Base-by-base conservation (phyloP, 2,329 filamentous ascomycete species). In the Cryphonectria naterciae region DNA sequence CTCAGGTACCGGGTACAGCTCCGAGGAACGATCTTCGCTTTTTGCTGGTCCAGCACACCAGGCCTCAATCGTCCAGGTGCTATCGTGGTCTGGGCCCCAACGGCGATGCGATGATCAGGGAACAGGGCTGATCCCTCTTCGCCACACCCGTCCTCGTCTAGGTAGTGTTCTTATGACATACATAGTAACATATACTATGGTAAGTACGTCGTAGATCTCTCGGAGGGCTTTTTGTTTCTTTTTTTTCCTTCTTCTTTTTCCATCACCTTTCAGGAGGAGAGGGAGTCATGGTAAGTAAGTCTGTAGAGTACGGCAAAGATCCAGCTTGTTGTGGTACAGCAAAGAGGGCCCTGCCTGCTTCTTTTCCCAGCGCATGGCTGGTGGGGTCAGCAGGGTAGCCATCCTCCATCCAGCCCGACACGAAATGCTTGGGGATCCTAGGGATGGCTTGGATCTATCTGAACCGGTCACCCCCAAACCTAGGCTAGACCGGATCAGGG, bases 401-500 rank as follows among this genome's bases (percentile, higher is more conserved):
- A 35, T 58, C 54, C 28, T 58, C 46, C 13, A 32, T 58, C 54
- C 54, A 58, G 54, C 54, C 46, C 54, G 54, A 58, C 54, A 35
- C 28, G 54, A 58, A 32, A 58, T 32, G 15, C 19, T 17, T 62
- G 35, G 58, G 35, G 19, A 28, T 64, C 37, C 61, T n/a, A 64
- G 61, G 41, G 41, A 43, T 46, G 39, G 39, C 61, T 58, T 15
- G 15, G 54, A 32, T 32, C 54, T 58, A 58, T 58, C 54, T 58
- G 54, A 32, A 32, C 25, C 54, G 54, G 54, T 58, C 54, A 19
- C 28, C 54, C 54, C 54, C 54, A 58, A 32, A 58, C 54, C 37
- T 25, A 39, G 37, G 37, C 61, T 64, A 64, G 61, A 39, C 61
- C 37, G 37, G 41, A 64, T 46, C n/a, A 17, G 41, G 61, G 41